Conservation (phyloP, 2,329 filamentous ascomycete genomes). For the Parafenestella ontariensis region DNA sequence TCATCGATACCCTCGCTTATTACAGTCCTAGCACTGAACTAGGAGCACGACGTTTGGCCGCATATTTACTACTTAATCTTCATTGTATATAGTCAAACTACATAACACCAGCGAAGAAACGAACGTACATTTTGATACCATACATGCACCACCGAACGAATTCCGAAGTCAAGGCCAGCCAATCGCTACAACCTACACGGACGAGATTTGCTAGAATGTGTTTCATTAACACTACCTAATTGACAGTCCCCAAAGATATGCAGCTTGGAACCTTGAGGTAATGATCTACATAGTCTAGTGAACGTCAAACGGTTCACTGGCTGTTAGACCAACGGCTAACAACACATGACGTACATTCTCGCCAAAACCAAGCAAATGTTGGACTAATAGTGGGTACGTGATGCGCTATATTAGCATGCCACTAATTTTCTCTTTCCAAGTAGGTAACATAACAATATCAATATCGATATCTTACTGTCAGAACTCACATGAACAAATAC, state of each 20-base stretch:
- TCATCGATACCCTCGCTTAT: constrained; percentile 12
- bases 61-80: background rate
- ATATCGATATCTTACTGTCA: background rate
- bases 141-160: background rate
- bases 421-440: background rate
- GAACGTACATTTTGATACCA: background rate
- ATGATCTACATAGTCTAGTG: background rate
- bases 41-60: background rate
- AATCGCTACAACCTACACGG: background rate
- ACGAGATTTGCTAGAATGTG: background rate
- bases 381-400: background rate
- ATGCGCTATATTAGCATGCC: background rate
- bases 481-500: too few relatives aligned
- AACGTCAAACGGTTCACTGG: background rate
- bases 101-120: background rate
- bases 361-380: background rate
- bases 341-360: too few relatives aligned
- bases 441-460: background rate
- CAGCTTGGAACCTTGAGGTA: background rate
- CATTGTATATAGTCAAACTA: background rate
- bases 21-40: background rate
- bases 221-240: background rate
- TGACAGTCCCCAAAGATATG: background rate
- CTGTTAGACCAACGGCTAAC: too few relatives aligned
- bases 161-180: background rate